Evolutionary conservation across 116 monocot species (phyloP), one percentile per base, ranked within the genome.

Genomic region (Cymodocea nodosa): DNA sequence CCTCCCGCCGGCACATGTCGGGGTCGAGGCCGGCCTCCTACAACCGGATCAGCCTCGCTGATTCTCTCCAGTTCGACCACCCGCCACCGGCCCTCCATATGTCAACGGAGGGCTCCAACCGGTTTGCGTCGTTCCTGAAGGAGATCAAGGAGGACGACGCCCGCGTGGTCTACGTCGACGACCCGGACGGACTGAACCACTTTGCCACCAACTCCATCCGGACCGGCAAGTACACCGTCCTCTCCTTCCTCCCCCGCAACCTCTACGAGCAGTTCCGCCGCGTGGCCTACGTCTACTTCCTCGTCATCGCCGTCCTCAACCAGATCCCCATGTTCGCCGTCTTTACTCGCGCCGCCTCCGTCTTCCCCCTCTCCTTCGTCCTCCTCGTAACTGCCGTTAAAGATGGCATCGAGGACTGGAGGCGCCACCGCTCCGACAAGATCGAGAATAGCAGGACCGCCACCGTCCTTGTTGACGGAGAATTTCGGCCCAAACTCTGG

Each of bases 191-290:
- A 10, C 75, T 79, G 51, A 72, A 82, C 66, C 62, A 50, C 25
- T 79, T 84, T 69, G 60, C 75, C 5, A 57, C 74, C 64, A 91
- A 97, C 75, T 72, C 81, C 6, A 84, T 97, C 50, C 74, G 77
- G 23, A 94, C 94, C 22, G 49, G 76, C 55, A 94, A 94, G 71
- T 94, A 94, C 73, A 66, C 74, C 16, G 15, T 84, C 6, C 54
- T 89, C 58, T 79, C 82, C 71, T 94, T 94, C 78, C 52, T 94
- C 61, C 87, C 87, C 1, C 76, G 80, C 40, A 94, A 94, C 77
- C 79, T 94, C 54, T 94, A 79, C 79, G 89, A 89, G 66, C 89
- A 94, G 72, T 94, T 94, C 73, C 94, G 75, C 82, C 89, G 89
- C 15, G 55, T 94, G 22, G 86, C 89, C 44, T 94, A 89, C 76